A percentile compares a stretch with the other conserved stretches of the same genome.
phyloP scores from a whole-genome alignment of 1,284 basidiomycete genomes.

The Xerocomus amazonicus region DNA sequence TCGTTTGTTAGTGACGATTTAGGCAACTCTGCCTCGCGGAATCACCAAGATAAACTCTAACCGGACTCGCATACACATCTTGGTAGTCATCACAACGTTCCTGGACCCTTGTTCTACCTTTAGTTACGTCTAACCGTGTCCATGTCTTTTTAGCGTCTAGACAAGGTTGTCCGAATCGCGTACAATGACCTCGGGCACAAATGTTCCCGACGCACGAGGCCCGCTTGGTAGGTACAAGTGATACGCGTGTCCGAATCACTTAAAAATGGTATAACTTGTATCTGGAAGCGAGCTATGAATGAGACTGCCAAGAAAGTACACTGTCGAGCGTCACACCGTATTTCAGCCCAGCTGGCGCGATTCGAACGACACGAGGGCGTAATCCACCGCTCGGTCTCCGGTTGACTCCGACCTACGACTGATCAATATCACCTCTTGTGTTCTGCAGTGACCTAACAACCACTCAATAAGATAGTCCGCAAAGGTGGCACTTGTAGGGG shows the following conservation, averaged over 20 bases:
- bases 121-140: constrained; percentile 5
- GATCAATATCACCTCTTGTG: constrained; percentile 3
- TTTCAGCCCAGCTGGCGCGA: background rate
- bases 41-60: constrained; percentile 25
- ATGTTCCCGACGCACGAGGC: constrained; percentile 20
- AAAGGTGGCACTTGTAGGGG: background rate
- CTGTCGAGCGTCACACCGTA: background rate
- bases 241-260: constrained; percentile 22
- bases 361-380: constrained; percentile 7
- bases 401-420: constrained; percentile 5
- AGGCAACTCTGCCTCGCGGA: constrained; percentile 25
- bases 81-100: constrained; percentile 32
- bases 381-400: background rate
- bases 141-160: constrained; percentile 10
- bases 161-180: constrained; percentile 21
- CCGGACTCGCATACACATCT: constrained; percentile 8
- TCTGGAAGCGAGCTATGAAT: background rate
- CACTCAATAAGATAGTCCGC: background rate
- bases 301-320: background rate
- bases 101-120: constrained; percentile 31
- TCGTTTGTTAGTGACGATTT: constrained; percentile 34
- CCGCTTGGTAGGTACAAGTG: constrained; percentile 13
- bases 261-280: constrained; percentile 12
- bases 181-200: constrained; percentile 18
- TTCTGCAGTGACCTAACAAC: background rate